Evolutionary conservation across 345 rosid species (phyloP).

Genomic region (Salix purpurea): DNA sequence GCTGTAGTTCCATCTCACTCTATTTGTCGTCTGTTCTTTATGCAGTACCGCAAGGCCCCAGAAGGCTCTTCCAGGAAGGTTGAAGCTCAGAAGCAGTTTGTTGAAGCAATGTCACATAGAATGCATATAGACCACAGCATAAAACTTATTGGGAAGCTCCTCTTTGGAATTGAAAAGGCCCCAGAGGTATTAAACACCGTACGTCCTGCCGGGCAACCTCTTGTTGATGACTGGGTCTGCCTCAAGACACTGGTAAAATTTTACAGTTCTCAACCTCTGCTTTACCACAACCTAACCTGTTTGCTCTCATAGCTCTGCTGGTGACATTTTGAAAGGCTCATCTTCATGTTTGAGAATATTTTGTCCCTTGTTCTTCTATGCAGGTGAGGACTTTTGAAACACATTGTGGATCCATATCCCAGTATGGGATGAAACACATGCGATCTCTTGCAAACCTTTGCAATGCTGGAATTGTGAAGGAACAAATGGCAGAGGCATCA

Average conservation of each 20-base stretch:
- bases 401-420: conserved; percentile 81
- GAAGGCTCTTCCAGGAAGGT: conserved; percentile 73
- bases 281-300: background rate
- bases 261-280: background rate
- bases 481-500: conserved; percentile 81
- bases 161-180: conserved; percentile 72
- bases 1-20: background rate
- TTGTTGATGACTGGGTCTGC: conserved; percentile 95
- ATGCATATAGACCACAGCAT: conserved; percentile 79
- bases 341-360: background rate
- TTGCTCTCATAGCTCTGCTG: background rate
- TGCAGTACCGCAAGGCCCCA: conserved; percentile 87
- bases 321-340: background rate
- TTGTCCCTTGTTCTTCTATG: background rate
- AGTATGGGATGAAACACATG: conserved; percentile 97
- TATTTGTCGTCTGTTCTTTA: background rate
- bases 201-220: conserved; percentile 75
- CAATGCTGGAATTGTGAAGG: conserved; percentile 61
- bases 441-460: conserved; percentile 86
- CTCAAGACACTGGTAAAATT: conserved; percentile 62
- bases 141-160: conserved; percentile 71
- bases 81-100: conserved; percentile 71
- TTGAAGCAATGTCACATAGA: conserved; percentile 91
- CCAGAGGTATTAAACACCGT: conserved; percentile 53
- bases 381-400: conserved; percentile 88